Evolutionary conservation across 257 asterid species (phyloP).

Genomic region (Rauvolfia tetraphylla): DNA sequence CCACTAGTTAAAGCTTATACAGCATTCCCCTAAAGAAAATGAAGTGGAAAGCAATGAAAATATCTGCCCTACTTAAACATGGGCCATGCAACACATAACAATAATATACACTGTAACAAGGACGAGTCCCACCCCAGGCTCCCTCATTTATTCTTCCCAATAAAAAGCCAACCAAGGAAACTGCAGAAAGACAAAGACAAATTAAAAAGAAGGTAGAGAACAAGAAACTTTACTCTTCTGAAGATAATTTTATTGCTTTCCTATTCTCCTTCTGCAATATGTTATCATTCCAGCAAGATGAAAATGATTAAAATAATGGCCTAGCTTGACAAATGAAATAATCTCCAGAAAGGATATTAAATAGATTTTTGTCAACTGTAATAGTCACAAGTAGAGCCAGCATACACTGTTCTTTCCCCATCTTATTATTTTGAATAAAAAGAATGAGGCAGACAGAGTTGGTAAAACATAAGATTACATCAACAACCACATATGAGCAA

Average conservation of each 20-base stretch:
- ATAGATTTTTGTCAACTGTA: no score
- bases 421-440: neutral
- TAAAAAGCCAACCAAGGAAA: conserved; percentile 16
- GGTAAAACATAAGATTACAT: neutral
- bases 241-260: neutral
- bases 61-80: neutral
- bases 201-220: neutral
- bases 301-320: neutral
- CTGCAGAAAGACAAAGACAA: conserved; percentile 11
- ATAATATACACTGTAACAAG: conserved; percentile 10
- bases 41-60: conserved; percentile 10
- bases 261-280: neutral
- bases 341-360: neutral
- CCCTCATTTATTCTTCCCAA: conserved; percentile 15
- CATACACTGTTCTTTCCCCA: neutral
- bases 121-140: conserved; percentile 19
- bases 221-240: conserved; percentile 10
- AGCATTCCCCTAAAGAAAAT: neutral
- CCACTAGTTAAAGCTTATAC: neutral
- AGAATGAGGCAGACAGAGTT: neutral
- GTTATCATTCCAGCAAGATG: neutral
- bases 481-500: neutral
- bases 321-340: neutral
- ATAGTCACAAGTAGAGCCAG: neutral
- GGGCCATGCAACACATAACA: conserved; percentile 11